A percentile compares a stretch with the other conserved stretches of the same genome.
These are phyloP conservation scores for Bryum argenteum DNA, from an alignment of 225 moss, liverwort and hornwort species.

Conservation along the genomic window DNA sequence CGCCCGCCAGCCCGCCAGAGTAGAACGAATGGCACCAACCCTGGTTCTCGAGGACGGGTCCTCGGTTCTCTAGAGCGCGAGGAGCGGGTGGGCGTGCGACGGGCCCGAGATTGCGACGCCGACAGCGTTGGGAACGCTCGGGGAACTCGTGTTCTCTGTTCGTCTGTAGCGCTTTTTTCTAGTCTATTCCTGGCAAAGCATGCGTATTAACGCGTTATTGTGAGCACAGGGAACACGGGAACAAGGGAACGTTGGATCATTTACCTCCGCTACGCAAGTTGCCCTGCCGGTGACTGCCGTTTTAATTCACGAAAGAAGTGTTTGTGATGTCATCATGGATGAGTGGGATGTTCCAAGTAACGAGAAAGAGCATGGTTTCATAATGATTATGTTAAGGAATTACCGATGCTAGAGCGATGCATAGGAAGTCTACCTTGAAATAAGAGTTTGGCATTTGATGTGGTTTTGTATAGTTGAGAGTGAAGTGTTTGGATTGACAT, in stretches of 20 bases:
- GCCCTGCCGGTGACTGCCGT: background rate
- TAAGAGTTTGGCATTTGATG: too few relatives aligned
- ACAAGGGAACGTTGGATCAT: background rate
- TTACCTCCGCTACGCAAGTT: background rate
- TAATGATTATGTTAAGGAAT: too few relatives aligned
- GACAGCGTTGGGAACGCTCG: constrained; percentile 13
- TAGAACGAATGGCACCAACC: background rate
- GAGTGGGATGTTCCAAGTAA: too few relatives aligned
- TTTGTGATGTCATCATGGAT: too few relatives aligned
- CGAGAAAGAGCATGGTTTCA: too few relatives aligned
- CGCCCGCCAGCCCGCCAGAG: background rate
- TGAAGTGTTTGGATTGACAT: too few relatives aligned
- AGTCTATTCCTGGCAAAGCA: background rate
- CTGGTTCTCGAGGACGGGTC: background rate
- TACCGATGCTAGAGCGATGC: too few relatives aligned
- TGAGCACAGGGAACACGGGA: background rate
- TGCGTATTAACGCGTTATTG: background rate
- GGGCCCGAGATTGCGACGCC: constrained; percentile 27
- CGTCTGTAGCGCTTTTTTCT: background rate
- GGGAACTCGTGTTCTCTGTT: too few relatives aligned
- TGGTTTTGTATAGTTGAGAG: too few relatives aligned
- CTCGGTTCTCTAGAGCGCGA: background rate
- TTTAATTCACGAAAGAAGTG: too few relatives aligned
- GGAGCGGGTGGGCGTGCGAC: background rate
- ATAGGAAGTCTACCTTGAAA: too few relatives aligned